Conservation (phyloP, 2,329 filamentous ascomycete species). For the Capronia americana region DNA sequence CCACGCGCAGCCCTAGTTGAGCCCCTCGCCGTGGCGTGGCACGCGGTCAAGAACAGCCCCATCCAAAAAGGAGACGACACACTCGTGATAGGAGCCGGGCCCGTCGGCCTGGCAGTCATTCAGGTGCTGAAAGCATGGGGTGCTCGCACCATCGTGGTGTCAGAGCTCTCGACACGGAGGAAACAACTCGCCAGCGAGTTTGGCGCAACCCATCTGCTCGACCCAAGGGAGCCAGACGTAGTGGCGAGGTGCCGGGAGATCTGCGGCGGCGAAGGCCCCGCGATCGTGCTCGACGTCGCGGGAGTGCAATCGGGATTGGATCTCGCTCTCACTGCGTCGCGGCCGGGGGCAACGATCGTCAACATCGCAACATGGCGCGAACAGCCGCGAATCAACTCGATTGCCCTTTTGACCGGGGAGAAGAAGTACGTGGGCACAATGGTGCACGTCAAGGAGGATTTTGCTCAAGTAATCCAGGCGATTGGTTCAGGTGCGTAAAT, state of each 20-base stretch:
- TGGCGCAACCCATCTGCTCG: slow-evolving; percentile 57
- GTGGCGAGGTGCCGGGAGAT: background rate
- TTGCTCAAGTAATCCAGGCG: slow-evolving; percentile 7
- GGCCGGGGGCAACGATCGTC: slow-evolving; percentile 57
- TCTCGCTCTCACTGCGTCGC: slow-evolving; percentile 54
- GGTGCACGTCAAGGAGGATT: slow-evolving; percentile 11
- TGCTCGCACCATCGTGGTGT: slow-evolving; percentile 56
- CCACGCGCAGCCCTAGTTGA: slow-evolving; percentile 53
- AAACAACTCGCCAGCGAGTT: slow-evolving; percentile 57
- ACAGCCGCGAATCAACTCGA: background rate
- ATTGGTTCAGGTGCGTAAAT: slow-evolving; percentile 8
- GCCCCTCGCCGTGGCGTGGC: slow-evolving; percentile 61
- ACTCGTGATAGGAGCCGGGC: slow-evolving; percentile 58
- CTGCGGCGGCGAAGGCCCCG: slow-evolving; percentile 46
- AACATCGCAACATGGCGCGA: slow-evolving; percentile 59
- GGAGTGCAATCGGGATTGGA: slow-evolving; percentile 59
- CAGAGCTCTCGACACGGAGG: slow-evolving; percentile 48
- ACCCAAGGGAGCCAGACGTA: slow-evolving; percentile 44
- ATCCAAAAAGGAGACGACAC: slow-evolving; percentile 55
- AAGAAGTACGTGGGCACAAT: slow-evolving; percentile 17
- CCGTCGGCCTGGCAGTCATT: slow-evolving; percentile 59
- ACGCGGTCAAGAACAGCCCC: slow-evolving; percentile 56
- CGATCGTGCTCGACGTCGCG: slow-evolving; percentile 59
- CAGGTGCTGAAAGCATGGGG: slow-evolving; percentile 53
- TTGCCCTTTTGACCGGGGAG: background rate